Evolutionary conservation across 1,284 basidiomycete species (phyloP).

Genomic region (Rugosomyces carneus): DNA sequence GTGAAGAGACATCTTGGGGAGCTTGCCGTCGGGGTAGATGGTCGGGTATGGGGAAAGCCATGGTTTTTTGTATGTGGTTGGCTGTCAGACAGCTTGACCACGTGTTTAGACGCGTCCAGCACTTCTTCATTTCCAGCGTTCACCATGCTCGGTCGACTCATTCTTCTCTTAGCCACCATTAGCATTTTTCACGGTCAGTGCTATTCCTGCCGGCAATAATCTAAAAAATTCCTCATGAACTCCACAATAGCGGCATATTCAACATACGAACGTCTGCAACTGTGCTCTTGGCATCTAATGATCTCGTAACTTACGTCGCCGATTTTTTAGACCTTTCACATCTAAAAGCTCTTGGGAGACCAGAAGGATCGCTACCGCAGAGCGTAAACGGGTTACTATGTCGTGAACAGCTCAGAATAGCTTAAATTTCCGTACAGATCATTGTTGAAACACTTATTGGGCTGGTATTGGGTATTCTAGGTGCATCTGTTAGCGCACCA

Average conservation of each 20-base stretch:
- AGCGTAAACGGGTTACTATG: slow-evolving; percentile 38
- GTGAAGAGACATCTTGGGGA: slow-evolving; percentile 59
- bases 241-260: slow-evolving; percentile 33
- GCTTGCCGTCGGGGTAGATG: slow-evolving; percentile 55
- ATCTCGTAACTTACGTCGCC: slow-evolving; percentile 9
- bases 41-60: slow-evolving; percentile 67
- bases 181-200: slow-evolving; percentile 46
- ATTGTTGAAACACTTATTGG: slow-evolving; percentile 61
- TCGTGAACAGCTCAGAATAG: neutral
- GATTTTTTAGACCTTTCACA: slow-evolving; percentile 55
- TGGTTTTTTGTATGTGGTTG: slow-evolving; percentile 21
- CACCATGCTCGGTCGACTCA: slow-evolving; percentile 38
- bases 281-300: neutral
- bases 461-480: slow-evolving; percentile 64
- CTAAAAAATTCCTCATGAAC: slow-evolving; percentile 1
- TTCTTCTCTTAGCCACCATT: slow-evolving; percentile 39
- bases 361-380: slow-evolving; percentile 56
- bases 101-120: slow-evolving; percentile 12
- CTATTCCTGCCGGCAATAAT: too few relatives aligned
- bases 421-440: slow-evolving; percentile 42
- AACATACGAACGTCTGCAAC: slow-evolving; percentile 57
- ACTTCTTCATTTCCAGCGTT: slow-evolving; percentile 9
- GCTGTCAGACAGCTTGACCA: slow-evolving; percentile 11
- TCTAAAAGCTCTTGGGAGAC: slow-evolving; percentile 65
- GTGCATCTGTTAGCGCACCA: slow-evolving; percentile 64